Evolutionary conservation across 345 rosid genomes (phyloP).

Genomic region (Eucalyptus decipiens): DNA sequence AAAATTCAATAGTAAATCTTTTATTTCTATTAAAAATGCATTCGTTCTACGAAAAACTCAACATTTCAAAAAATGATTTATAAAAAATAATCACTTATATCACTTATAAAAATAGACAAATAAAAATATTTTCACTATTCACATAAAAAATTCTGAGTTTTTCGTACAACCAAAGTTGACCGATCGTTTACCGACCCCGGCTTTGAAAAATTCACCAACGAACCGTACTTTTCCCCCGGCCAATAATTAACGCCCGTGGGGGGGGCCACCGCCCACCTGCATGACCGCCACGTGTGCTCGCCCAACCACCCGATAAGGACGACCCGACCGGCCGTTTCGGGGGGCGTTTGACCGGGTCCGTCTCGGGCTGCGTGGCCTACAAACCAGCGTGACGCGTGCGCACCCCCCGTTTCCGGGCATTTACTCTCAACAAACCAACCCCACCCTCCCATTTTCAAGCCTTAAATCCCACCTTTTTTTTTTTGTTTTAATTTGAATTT

Average conservation of each 20-base stretch:
- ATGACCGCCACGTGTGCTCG: neutral
- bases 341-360: neutral
- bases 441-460: neutral
- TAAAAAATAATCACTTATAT: rapidly evolving
- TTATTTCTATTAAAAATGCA: too few species aligned
- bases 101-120: rapidly evolving
- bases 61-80: too few species aligned
- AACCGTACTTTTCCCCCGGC: neutral
- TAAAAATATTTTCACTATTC: too few species aligned
- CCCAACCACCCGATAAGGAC: neutral
- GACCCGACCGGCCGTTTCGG: neutral
- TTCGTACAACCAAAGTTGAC: neutral
- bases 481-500: too few species aligned
- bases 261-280: neutral
- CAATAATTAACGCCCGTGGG: neutral
- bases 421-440: neutral
- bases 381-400: neutral
- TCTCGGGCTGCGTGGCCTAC: neutral
- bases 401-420: neutral
- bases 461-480: too few species aligned
- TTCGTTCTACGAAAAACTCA: too few species aligned
- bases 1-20: neutral
- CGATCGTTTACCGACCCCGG: neutral
- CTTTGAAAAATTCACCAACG: neutral
- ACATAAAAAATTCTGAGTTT: neutral